A percentile compares a stretch with the other conserved stretches of the same genome.
These are phyloP conservation scores for Coleophoma eucalyptorum DNA, from an alignment of 2,329 filamentous ascomycete genomes.

Conservation along the genomic window DNA sequence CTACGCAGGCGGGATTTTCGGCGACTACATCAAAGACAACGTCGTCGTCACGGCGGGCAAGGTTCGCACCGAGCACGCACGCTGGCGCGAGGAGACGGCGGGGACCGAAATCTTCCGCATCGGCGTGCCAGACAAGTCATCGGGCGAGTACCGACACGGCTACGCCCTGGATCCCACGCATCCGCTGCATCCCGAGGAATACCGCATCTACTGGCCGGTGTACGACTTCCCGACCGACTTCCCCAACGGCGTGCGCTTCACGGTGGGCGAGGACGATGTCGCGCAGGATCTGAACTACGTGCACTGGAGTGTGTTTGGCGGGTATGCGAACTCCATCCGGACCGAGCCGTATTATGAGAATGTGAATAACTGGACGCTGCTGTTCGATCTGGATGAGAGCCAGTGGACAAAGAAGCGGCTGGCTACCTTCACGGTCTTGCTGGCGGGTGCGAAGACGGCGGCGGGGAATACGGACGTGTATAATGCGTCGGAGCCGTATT, in stretches of 20 bases:
- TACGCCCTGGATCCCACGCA: slow-evolving; percentile 42
- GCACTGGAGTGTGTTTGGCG: slow-evolving; percentile 62
- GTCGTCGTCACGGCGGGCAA: slow-evolving; percentile 36
- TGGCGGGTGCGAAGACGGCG: slow-evolving; percentile 59
- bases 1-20: slow-evolving; percentile 60
- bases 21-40: slow-evolving; percentile 51
- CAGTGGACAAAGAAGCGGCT: slow-evolving; percentile 37
- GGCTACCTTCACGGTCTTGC: slow-evolving; percentile 59
- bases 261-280: slow-evolving; percentile 47
- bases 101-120: slow-evolving; percentile 60
- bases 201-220: slow-evolving; percentile 56
- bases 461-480: slow-evolving; percentile 58
- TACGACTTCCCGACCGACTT: slow-evolving; percentile 59
- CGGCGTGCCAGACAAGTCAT: slow-evolving; percentile 57
- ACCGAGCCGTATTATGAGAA: slow-evolving; percentile 38
- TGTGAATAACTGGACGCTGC: slow-evolving; percentile 57
- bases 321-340: slow-evolving; percentile 43
- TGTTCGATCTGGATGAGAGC: slow-evolving; percentile 41
- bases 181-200: slow-evolving; percentile 49
- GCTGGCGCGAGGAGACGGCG: slow-evolving; percentile 50
- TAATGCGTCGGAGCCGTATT: slow-evolving; percentile 47
- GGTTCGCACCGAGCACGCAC: slow-evolving; percentile 32
- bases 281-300: slow-evolving; percentile 56
- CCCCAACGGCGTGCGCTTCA: slow-evolving; percentile 52
- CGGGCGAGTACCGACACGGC: slow-evolving; percentile 58